phyloP scores from a whole-genome alignment of 2,329 filamentous ascomycete genomes.

The Fusarium sp. region DNA sequence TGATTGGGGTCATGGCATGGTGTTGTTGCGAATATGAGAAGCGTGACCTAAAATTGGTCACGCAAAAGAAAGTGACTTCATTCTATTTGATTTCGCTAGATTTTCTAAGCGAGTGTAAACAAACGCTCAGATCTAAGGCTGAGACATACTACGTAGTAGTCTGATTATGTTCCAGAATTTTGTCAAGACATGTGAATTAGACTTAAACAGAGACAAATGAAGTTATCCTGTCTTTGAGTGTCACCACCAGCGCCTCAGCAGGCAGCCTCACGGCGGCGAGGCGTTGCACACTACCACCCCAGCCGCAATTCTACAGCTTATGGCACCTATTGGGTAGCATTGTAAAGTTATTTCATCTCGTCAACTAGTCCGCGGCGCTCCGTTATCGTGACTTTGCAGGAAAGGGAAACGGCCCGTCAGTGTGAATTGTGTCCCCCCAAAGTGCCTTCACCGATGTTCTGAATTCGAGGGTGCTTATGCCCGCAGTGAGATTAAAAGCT shows the following conservation, averaged over 20 bases:
- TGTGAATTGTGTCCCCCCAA: constrained; percentile 21
- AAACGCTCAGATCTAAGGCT: not conserved
- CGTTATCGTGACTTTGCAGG: not conserved
- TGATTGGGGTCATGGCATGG: constrained; percentile 43
- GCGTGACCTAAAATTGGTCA: constrained; percentile 40
- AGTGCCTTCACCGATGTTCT: constrained; percentile 34
- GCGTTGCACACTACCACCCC: constrained; percentile 34
- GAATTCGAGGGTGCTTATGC: constrained; percentile 15
- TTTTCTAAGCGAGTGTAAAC: not conserved
- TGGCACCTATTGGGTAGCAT: constrained; percentile 4
- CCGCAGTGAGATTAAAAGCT: constrained; percentile 11
- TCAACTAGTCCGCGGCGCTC: not conserved
- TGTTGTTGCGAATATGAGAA: constrained; percentile 30
- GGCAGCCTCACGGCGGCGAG: constrained; percentile 29
- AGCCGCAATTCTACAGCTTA: not conserved
- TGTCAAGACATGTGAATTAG: constrained; percentile 24
- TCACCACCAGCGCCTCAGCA: constrained; percentile 24
- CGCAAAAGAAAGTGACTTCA: constrained; percentile 17
- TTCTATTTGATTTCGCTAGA: not conserved
- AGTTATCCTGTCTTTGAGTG: not conserved
- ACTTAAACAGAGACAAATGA: constrained; percentile 3
- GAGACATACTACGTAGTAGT: constrained; percentile 6
- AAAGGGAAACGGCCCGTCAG: constrained; percentile 27
- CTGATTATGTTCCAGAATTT: not conserved
- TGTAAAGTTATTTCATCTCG: not conserved